Base-by-base conservation (phyloP, 1,284 basidiomycete genomes). In the Melampsora larici-populina region DNA sequence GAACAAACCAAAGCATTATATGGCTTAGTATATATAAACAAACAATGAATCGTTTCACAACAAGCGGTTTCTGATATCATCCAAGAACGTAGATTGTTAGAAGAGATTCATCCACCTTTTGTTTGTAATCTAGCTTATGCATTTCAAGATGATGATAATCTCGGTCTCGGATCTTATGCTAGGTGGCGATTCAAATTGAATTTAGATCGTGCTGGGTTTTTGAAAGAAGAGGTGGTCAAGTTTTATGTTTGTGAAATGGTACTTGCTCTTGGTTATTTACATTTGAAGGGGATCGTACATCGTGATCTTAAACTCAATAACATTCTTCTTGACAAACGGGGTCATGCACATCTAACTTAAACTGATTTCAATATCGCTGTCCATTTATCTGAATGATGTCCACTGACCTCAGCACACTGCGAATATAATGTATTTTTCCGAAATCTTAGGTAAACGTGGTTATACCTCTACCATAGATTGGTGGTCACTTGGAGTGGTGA, bases 321-420 rank as follows among this genome's bases (percentile, higher is more conserved):
- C 83, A 92, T 99, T 80, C 87, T 99, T 15, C 87, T 99, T 58
- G 96, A 98, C 84, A 89, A 92, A 63, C 86, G 88, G 81, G 96
- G 96, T 0, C 95, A 99, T 83, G 96, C 93, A 0, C 95, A 98
- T 83, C 87, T 99, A n/a, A n/a, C n/a, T n/a, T n/a, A n/a, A 80
- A 98, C 96, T 18, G 96, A 98, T 85, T 97, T 99, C 86, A 99
- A 99, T 83, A 94, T 98, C 81, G 96, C 95, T 18, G 94, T 98
- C 9, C 96, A 98, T 84, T 97, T 93, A 83, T 94, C 94, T 8
- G 91, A 93, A 76, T 87, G 90, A 64, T 87, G 92, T 46, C 84
- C 92, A 78, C 90, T 97, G 83, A 94, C 92, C 0, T 94, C 92
- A 76, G 91, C 98, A 4, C 96, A 94, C 0, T n/a, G n/a, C n/a